These are phyloP conservation scores for Bacterosira constricta DNA, from an alignment of 108 stramenopile genomes.

Conservation along the genomic window DNA sequence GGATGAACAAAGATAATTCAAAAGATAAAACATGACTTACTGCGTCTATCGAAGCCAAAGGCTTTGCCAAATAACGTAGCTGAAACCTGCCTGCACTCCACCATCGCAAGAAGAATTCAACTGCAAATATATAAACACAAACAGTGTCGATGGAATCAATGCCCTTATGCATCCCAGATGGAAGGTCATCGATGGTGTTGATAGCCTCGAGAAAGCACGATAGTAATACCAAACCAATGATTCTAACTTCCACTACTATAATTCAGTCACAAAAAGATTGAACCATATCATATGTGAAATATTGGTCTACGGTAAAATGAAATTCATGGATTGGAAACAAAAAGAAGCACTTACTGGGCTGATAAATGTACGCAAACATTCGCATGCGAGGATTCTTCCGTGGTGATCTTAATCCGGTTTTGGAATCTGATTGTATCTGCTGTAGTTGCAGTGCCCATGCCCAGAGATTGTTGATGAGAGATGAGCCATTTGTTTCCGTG, in stretches of 20 bases:
- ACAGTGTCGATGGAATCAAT: slow-evolving; percentile 34
- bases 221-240: slow-evolving; percentile 41
- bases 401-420: too few relatives aligned
- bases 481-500: too few relatives aligned
- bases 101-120: slow-evolving; percentile 70
- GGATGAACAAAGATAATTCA: background rate
- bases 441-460: background rate
- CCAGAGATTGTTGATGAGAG: background rate
- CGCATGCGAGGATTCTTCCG: slow-evolving; percentile 36
- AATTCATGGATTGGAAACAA: background rate
- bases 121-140: slow-evolving; percentile 52
- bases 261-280: background rate
- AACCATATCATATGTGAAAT: background rate
- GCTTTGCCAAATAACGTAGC: slow-evolving; percentile 53
- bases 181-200: slow-evolving; percentile 45
- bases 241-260: slow-evolving; percentile 41
- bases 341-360: slow-evolving; percentile 16
- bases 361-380: slow-evolving; percentile 37
- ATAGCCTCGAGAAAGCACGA: slow-evolving; percentile 56
- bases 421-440: background rate
- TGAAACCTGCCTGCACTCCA: slow-evolving; percentile 54
- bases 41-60: slow-evolving; percentile 61
- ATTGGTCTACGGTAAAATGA: background rate
- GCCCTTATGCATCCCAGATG: slow-evolving; percentile 8
- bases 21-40: background rate